Conservation (phyloP, 495 filamentous ascomycete species). For the Tuber magnatum region DNA sequence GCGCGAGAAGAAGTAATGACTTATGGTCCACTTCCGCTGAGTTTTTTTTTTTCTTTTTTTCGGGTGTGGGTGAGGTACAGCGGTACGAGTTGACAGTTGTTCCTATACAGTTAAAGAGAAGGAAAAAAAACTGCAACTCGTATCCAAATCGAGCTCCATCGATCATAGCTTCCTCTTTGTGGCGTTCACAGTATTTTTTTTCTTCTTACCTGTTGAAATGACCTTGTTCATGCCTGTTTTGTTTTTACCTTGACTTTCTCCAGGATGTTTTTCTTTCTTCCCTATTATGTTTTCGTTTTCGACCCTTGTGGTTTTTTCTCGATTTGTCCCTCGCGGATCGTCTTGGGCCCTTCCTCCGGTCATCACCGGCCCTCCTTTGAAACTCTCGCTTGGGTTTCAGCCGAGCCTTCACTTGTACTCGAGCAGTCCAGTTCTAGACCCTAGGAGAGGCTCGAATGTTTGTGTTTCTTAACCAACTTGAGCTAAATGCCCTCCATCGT, state of each 20-base stretch:
- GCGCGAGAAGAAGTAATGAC: constrained; percentile 41
- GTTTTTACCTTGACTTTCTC: not conserved
- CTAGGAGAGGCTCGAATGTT: not conserved
- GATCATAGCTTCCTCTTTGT: not conserved
- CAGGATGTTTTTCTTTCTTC: not conserved
- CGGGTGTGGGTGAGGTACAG: not conserved
- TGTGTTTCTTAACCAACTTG: not conserved
- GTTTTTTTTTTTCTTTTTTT: not conserved
- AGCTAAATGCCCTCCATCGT: constrained; percentile 2
- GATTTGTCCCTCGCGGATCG: not conserved
- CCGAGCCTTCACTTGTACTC: not conserved
- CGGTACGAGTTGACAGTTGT: not conserved
- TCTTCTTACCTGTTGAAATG: not conserved
- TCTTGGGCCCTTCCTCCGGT: not conserved
- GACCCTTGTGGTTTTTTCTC: not conserved
- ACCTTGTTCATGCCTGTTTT: not conserved
- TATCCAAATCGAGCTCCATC: constrained; percentile 3
- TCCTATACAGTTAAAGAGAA: not conserved
- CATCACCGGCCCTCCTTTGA: not conserved
- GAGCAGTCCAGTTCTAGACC: not conserved
- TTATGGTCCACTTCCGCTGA: not conserved
- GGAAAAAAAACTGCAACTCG: not conserved
- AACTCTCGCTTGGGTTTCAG: not conserved
- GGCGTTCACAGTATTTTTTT: not conserved
- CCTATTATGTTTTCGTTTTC: not conserved